phyloP scores from a whole-genome alignment of 1,284 basidiomycete species.

The Anthracocystis setariae region DNA sequence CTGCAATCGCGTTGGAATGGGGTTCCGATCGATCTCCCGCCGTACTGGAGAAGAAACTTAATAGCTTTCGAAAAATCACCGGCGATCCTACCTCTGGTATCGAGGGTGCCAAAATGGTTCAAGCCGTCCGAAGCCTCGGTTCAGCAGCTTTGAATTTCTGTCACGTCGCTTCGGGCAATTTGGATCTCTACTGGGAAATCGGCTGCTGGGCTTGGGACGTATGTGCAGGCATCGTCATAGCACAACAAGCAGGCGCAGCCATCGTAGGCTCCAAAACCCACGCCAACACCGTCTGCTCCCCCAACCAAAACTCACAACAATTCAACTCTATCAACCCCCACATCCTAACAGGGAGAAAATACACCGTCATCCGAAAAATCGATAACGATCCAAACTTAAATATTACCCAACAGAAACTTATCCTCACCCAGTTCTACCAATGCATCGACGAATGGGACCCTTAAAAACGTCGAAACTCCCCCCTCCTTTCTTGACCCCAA shows the following conservation, averaged over 20 bases:
- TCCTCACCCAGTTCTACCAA: slow-evolving; percentile 85
- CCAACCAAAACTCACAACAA: slow-evolving; percentile 70
- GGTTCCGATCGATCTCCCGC: slow-evolving; percentile 80
- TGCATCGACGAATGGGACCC: slow-evolving; percentile 78
- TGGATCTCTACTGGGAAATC: slow-evolving; percentile 67
- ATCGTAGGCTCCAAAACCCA: slow-evolving; percentile 48
- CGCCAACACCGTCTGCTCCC: slow-evolving; percentile 68
- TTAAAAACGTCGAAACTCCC: slow-evolving; percentile 19
- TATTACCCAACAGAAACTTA: slow-evolving; percentile 79
- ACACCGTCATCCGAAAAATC: slow-evolving; percentile 76
- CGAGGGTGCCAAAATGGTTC: slow-evolving; percentile 83
- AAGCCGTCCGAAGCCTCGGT: slow-evolving; percentile 71
- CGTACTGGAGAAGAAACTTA: slow-evolving; percentile 73
- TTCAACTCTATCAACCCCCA: slow-evolving; percentile 73
- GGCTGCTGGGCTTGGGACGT: slow-evolving; percentile 68
- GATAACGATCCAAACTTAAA: slow-evolving; percentile 72
- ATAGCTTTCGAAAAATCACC: slow-evolving; percentile 79
- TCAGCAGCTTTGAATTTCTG: slow-evolving; percentile 64
- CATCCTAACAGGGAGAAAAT: slow-evolving; percentile 84
- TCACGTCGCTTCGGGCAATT: slow-evolving; percentile 56
- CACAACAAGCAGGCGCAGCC: slow-evolving; percentile 76
- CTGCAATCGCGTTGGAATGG: slow-evolving; percentile 89
- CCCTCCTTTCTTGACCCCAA: too few species aligned
- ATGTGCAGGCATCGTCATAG: slow-evolving; percentile 88
- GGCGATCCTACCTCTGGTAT: slow-evolving; percentile 76